phyloP scores from a whole-genome alignment of 192 early-diverging fungal genomes.

The Hyaloraphidium curvatum region DNA sequence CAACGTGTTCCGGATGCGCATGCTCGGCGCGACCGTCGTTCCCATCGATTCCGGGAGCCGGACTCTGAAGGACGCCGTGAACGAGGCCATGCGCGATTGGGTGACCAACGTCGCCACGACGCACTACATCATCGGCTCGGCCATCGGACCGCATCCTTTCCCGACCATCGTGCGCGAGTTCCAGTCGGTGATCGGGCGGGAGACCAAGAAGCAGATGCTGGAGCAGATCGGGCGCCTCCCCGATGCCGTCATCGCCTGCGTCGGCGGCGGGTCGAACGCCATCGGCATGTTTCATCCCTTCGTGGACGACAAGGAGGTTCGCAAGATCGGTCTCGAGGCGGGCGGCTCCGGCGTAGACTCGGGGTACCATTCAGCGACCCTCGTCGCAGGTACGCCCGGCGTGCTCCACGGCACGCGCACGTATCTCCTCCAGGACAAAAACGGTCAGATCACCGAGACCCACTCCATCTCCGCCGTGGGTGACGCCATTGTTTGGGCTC shows the following conservation, averaged over 20 bases:
- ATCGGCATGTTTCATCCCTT: constrained; percentile 97
- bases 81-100: constrained; percentile 98
- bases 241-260: constrained; percentile 86
- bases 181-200: constrained; percentile 89
- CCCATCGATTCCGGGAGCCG: constrained; percentile 40
- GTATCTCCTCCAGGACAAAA: constrained; percentile 78
- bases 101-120: constrained; percentile 85
- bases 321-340: constrained; percentile 85
- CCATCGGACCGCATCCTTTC: constrained; percentile 95
- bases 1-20: constrained; percentile 88
- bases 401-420: constrained; percentile 94
- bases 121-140: constrained; percentile 92
- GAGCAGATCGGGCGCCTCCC: constrained; percentile 67
- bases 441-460: constrained; percentile 94
- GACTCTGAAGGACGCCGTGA: constrained; percentile 96
- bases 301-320: constrained; percentile 61
- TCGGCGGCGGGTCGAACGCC: constrained; percentile 91
- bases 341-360: constrained; percentile 83
- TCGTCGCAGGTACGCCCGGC: constrained; percentile 64
- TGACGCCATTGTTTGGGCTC: constrained; percentile 1
- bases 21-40: constrained; percentile 84
- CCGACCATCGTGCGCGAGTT: constrained; percentile 92
- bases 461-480: constrained; percentile 72
- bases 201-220: constrained; percentile 68
- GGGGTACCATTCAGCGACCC: constrained; percentile 72